Evolutionary conservation across 208 protist species (phyloP), one percentile per base, ranked within the genome.

Genomic region (Leishmania guyanensis): DNA sequence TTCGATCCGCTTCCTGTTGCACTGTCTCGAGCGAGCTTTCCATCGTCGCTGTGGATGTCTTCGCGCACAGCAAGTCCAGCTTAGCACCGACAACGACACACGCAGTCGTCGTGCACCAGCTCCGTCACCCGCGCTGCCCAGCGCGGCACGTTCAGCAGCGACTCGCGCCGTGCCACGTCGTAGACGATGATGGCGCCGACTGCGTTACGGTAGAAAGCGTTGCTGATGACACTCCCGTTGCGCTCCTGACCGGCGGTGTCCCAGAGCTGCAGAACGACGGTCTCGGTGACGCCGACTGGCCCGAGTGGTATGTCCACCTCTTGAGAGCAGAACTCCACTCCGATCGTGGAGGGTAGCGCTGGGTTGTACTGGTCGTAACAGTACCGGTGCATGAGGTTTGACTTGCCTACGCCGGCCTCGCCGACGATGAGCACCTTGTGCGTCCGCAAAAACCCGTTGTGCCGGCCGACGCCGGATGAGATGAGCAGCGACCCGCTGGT

Each of bases 381-480:
- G 86, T 99, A 99, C 77, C 98, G 97, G 80, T 97, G 91, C 69
- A 99, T 91, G 3, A 99, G 88, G 86, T 97, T 99, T 26, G 90
- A 98, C 89, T 99, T 99, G 77, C 98, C 98, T 17, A 98, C 97
- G 48, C 93, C 96, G 79, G 97, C 98, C 79, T 98, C 96, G 50
- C 93, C 92, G 72, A 99, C 98, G 69, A 99, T 91, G 50, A 99
- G 97, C 64, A 99, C 97, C 84, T 99, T 99, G 88, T 99, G 99
- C 43, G 98, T 99, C 22, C 65, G 94, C n/a, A 89, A 84, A 46
- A 91, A 91, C 10, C 79, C 77, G 65, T 72, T 90, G 66, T 79
- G 82, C 0, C 33, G 71, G n/a, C 74, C 75, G 3, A 77, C 72
- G 0, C 48, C 66, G 39, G 72, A 80, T 10, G 79, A 75, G 66